These are phyloP conservation scores for Heimioporus punctisporus DNA, from an alignment of 1,284 basidiomycete species.

Conservation along the genomic window DNA sequence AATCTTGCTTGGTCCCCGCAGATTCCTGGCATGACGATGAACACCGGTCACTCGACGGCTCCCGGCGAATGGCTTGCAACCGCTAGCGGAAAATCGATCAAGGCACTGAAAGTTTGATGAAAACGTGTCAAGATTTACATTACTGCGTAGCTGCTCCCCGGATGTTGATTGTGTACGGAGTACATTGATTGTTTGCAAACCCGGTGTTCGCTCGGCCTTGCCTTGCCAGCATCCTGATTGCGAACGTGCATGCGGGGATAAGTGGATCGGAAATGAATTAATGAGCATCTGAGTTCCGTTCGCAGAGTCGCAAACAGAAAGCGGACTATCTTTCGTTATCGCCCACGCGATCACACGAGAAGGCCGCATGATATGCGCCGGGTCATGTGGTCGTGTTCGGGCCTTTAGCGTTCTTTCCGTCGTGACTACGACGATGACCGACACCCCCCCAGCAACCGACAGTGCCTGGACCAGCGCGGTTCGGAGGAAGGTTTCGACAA, in stretches of 20 bases:
- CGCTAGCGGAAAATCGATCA: conserved; percentile 83
- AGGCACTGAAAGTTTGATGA: conserved; percentile 74
- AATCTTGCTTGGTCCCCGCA: conserved; percentile 88
- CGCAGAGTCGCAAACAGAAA: not conserved
- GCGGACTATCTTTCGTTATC: too few relatives aligned
- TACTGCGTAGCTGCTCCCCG: too few relatives aligned
- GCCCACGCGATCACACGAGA: too few relatives aligned
- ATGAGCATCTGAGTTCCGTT: too few relatives aligned
- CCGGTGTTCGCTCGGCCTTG: too few relatives aligned
- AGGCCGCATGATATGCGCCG: too few relatives aligned
- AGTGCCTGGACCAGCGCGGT: conserved; percentile 1
- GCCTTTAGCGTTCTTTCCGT: not conserved
- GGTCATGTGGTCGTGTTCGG: not conserved
- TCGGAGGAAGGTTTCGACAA: conserved; percentile 22
- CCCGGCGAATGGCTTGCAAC: conserved; percentile 93
- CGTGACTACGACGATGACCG: conserved; percentile 20
- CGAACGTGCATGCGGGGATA: too few relatives aligned
- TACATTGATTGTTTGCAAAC: too few relatives aligned
- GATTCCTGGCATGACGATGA: conserved; percentile 74
- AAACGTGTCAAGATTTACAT: not conserved
- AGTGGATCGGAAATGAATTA: too few relatives aligned
- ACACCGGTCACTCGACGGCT: conserved; percentile 68
- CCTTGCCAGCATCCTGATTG: too few relatives aligned
- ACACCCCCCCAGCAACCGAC: conserved; percentile 1
- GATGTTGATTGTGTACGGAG: too few relatives aligned